A percentile compares a stretch with the other conserved stretches of the same genome.
phyloP scores from a whole-genome alignment of 306 rosid genomes.

The Nissolia schottii region DNA sequence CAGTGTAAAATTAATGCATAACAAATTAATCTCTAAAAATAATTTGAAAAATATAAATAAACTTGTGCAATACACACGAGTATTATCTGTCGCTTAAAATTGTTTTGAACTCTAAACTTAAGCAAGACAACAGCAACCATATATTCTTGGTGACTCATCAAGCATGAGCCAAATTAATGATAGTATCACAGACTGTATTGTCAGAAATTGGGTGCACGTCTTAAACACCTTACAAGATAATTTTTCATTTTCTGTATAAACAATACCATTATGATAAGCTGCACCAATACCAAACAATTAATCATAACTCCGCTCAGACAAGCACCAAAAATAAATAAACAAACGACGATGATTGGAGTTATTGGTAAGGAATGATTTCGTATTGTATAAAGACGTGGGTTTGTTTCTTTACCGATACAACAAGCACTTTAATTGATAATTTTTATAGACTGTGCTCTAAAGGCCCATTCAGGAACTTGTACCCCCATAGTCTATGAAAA shows the following conservation, averaged over 20 bases:
- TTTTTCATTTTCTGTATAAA: background rate
- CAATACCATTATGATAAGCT: background rate
- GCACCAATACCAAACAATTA: background rate
- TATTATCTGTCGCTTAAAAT: too few species aligned
- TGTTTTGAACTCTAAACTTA: background rate
- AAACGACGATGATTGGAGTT: background rate
- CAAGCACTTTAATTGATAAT: too few species aligned
- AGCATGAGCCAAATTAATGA: constrained; percentile 5
- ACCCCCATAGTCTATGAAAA: too few species aligned
- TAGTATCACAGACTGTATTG: background rate
- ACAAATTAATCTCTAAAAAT: too few species aligned
- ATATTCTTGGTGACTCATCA: background rate
- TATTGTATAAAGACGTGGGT: background rate
- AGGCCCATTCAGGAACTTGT: too few species aligned
- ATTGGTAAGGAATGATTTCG: too few species aligned
- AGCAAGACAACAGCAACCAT: background rate
- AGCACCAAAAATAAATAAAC: background rate
- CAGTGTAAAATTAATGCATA: too few species aligned
- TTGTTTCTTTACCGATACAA: background rate
- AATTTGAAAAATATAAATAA: too few species aligned
- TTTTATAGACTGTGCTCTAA: too few species aligned
- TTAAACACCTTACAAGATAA: background rate
- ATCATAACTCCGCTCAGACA: background rate
- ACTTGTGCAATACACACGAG: too few species aligned
- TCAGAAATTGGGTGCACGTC: constrained; percentile 45